phyloP scores from a whole-genome alignment of 495 filamentous ascomycete genomes.

The Daldinia bambusicola region DNA sequence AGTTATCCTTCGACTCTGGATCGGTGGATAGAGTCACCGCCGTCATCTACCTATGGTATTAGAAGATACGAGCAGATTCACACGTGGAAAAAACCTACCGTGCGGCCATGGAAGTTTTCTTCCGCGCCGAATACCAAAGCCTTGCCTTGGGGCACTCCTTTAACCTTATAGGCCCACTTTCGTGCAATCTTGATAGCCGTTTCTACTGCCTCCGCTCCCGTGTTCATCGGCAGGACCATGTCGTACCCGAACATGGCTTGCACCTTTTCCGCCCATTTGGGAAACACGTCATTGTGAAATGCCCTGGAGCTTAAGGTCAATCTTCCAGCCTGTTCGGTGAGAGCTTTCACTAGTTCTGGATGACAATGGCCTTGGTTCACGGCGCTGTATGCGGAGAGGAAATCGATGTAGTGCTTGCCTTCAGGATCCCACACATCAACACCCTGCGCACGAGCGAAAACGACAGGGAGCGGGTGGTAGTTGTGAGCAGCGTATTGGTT shows the following conservation, averaged over 20 bases:
- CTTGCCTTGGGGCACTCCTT: conserved; percentile 85
- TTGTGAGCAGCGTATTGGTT: conserved; percentile 93
- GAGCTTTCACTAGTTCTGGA: conserved; percentile 88
- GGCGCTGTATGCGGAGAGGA: conserved; percentile 96
- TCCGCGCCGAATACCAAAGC: conserved; percentile 84
- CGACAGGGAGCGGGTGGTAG: conserved; percentile 96
- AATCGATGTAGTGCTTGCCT: conserved; percentile 96
- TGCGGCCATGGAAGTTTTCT: conserved; percentile 97
- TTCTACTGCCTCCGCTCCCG: conserved; percentile 98
- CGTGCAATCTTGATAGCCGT: conserved; percentile 96
- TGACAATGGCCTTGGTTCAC: conserved; percentile 99
- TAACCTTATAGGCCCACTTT: conserved; percentile 99
- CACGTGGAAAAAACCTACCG: conserved; percentile 65
- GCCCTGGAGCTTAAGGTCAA: conserved; percentile 94
- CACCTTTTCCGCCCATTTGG: conserved; percentile 92
- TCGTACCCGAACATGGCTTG: conserved; percentile 90
- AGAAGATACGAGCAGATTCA: conserved; percentile 28
- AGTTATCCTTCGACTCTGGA: conserved; percentile 94
- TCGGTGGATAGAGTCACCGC: conserved; percentile 95
- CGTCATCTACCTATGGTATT: conserved; percentile 72
- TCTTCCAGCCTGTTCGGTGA: conserved; percentile 88
- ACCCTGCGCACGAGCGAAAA: conserved; percentile 84
- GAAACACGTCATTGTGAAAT: conserved; percentile 99
- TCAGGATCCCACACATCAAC: conserved; percentile 97
- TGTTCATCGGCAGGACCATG: conserved; percentile 99